phyloP scores from a whole-genome alignment of 352 stramenopile species.

The Pythium insidiosum region DNA sequence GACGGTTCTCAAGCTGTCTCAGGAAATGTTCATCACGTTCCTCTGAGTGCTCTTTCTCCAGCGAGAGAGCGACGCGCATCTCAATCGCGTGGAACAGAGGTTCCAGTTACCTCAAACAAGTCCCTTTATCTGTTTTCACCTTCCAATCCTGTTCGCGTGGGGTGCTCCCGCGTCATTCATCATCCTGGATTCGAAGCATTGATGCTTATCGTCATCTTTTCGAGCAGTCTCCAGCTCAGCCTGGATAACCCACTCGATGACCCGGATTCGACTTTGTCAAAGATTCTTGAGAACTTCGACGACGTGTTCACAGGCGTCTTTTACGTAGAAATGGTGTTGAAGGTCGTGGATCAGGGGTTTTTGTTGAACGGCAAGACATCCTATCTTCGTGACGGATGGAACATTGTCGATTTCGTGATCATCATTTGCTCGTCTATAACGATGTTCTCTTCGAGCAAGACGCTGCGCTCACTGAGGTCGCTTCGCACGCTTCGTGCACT shows the following conservation, averaged over 20 bases:
- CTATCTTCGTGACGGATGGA: constrained; percentile 73
- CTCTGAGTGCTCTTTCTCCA: too few relatives aligned
- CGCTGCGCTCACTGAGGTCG: constrained; percentile 40
- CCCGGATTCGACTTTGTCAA: constrained; percentile 18
- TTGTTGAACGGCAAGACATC: constrained; percentile 32
- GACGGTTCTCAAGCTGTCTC: too few relatives aligned
- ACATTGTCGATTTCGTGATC: constrained; percentile 67
- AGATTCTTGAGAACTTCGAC: constrained; percentile 28
- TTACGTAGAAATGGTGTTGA: constrained; percentile 62
- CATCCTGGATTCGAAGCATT: constrained; percentile 43
- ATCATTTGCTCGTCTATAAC: constrained; percentile 38
- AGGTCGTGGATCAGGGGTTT: constrained; percentile 63
- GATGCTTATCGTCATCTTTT: constrained; percentile 55
- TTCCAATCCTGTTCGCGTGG: constrained; percentile 8
- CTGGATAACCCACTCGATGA: constrained; percentile 62
- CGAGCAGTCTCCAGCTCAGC: constrained; percentile 48
- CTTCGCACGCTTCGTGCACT: constrained; percentile 60
- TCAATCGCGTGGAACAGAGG: too few relatives aligned
- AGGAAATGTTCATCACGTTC: too few relatives aligned
- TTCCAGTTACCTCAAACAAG: too few relatives aligned
- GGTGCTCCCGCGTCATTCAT: constrained; percentile 18
- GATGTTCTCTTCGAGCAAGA: constrained; percentile 31
- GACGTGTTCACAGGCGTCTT: constrained; percentile 52
- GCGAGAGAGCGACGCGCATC: too few relatives aligned
- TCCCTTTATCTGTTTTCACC: constrained; percentile 25